Evolutionary conservation across 768 basidiomycete species (phyloP).

Genomic region (Pulveroboletus sp.): DNA sequence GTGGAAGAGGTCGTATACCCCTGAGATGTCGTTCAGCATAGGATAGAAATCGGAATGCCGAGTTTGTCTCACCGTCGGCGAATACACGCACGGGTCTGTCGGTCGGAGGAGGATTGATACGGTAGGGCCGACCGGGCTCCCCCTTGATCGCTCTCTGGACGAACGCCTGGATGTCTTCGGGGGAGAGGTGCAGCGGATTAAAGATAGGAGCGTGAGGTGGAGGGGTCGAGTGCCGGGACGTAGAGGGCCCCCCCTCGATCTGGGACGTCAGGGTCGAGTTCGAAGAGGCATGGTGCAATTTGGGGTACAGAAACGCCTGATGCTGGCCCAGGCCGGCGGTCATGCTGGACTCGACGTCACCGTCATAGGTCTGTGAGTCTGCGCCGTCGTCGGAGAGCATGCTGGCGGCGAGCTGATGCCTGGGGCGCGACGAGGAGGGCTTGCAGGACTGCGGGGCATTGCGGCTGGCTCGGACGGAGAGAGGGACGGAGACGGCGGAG

Average conservation of each 20-base stretch:
- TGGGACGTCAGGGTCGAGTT: constrained; percentile 52
- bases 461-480: constrained; percentile 21
- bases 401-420: constrained; percentile 53
- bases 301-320: constrained; percentile 29
- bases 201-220: constrained; percentile 39
- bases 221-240: constrained; percentile 19
- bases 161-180: constrained; percentile 77
- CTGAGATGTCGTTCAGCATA: constrained; percentile 36
- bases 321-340: constrained; percentile 50
- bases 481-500: constrained; percentile 47
- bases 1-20: constrained; percentile 96
- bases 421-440: constrained; percentile 27
- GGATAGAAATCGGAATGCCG: background rate
- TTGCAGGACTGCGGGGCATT: constrained; percentile 25
- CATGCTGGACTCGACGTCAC: constrained; percentile 79
- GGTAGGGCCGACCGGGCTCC: constrained; percentile 62
- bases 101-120: constrained; percentile 78
- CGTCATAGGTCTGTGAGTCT: constrained; percentile 87
- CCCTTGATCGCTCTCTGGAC: constrained; percentile 75
- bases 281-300: constrained; percentile 43
- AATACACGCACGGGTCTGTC: constrained; percentile 85
- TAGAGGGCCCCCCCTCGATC: constrained; percentile 25
- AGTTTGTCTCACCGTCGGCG: constrained; percentile 73
- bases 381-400: constrained; percentile 67
- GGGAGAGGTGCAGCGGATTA: constrained; percentile 60